Evolutionary conservation across 768 basidiomycete species (phyloP), one percentile per base, ranked within the genome.

Genomic region (Postia placenta): DNA sequence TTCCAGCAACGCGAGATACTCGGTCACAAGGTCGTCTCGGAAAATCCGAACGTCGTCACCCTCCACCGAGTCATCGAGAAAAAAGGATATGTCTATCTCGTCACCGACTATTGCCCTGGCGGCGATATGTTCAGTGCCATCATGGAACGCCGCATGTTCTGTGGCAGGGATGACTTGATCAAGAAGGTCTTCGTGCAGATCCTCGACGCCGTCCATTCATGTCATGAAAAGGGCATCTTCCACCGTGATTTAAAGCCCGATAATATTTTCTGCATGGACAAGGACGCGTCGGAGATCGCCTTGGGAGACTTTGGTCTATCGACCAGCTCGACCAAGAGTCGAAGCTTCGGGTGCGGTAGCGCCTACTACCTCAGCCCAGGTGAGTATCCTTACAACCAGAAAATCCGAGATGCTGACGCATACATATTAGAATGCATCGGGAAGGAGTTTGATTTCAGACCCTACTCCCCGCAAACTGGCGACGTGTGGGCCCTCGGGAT

Each of bases 41-140:
- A 67, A 14, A 83, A 83, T 51, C 73, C 76, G 14, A 77, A 80
- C 55, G 74, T 96, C 61, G 75, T 92, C 47, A 81, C 83, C 3
- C 69, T 92, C 45, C 79, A 85, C 64, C 72, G 76, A 24, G 70
- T 79, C 52, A 71, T 90, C 61, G 74, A 76, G 52, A 83, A 87
- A 53, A 73, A 74, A 24, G 64, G 68, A 28, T 83, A 74, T 62
- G 65, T 89, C 59, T 92, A 84, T 67, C 75, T 93, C 55, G 75
- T 86, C 25, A 67, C 83, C 53, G 80, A 83, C 49, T 68, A 56
- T 51, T 61, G 64, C 56, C 42, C 49, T 11, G 63, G 61, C 30
- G 78, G 78, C 38, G 77, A 79, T 57, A 60, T 80, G 48, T 75
- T 74, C 58, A 71, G 45, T 61, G 65, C 68, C 15, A 70, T 75